phyloP scores from a whole-genome alignment of 768 basidiomycete genomes.

The Rhizopogon vesiculosus region DNA sequence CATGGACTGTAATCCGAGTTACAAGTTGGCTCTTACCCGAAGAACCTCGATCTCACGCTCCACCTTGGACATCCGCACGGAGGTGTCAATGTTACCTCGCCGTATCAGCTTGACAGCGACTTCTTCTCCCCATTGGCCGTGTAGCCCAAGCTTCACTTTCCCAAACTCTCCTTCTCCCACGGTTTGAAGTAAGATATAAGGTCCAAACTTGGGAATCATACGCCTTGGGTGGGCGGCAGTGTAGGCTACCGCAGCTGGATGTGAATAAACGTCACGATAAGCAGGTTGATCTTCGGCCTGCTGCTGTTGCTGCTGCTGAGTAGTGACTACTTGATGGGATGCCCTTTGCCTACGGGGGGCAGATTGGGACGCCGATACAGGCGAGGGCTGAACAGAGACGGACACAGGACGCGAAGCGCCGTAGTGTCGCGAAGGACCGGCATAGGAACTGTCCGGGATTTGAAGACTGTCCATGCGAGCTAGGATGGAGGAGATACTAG shows the following conservation, averaged over 20 bases:
- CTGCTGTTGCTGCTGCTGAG: conserved; percentile 34
- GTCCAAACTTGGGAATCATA: conserved; percentile 91
- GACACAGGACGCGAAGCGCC: conserved; percentile 50
- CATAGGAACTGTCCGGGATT: conserved; percentile 38
- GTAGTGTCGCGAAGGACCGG: conserved; percentile 42
- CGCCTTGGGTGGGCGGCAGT: conserved; percentile 77
- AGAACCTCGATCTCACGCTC: conserved; percentile 97
- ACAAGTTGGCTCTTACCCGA: conserved; percentile 51
- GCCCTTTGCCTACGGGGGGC: conserved; percentile 60
- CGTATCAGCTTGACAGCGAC: conserved; percentile 98
- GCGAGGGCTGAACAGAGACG: conserved; percentile 48
- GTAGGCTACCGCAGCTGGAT: conserved; percentile 83
- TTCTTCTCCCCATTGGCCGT: conserved; percentile 91
- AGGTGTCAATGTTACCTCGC: conserved; percentile 84
- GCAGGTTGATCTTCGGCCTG: conserved; percentile 40
- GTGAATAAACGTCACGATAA: conserved; percentile 74
- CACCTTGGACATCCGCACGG: conserved; percentile 88
- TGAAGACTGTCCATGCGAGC: conserved; percentile 32
- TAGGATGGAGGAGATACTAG: neutral
- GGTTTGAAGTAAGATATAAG: conserved; percentile 92
- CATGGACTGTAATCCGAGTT: neutral
- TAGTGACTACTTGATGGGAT: conserved; percentile 65
- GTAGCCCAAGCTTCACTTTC: conserved; percentile 97
- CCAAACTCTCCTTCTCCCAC: conserved; percentile 98
- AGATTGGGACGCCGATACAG: conserved; percentile 35